A percentile compares a stretch with the other conserved stretches of the same genome.
These are phyloP conservation scores for Irpex sp. DNA, from an alignment of 1,284 basidiomycete genomes.

Conservation along the genomic window DNA sequence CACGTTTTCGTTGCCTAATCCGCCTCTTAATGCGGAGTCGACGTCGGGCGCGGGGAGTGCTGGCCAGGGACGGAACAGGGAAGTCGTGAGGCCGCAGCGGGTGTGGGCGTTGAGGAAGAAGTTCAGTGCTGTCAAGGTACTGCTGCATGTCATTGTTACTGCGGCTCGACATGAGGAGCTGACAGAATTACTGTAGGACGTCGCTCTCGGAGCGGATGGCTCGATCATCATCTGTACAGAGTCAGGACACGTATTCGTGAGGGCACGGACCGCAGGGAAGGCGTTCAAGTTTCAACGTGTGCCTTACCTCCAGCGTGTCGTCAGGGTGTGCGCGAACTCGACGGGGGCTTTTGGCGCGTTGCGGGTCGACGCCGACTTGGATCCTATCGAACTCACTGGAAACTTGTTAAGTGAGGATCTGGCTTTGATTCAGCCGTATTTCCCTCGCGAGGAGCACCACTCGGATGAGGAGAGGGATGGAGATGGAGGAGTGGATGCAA, in stretches of 20 bases:
- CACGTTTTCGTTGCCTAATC: constrained; percentile 59
- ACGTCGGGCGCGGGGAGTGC: constrained; percentile 20
- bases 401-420: constrained; percentile 67
- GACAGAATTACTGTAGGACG: constrained; percentile 46
- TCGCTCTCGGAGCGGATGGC: constrained; percentile 86
- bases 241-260: constrained; percentile 91
- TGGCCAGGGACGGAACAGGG: constrained; percentile 23
- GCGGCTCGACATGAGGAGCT: too few relatives aligned
- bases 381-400: constrained; percentile 55
- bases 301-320: constrained; percentile 80
- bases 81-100: constrained; percentile 75
- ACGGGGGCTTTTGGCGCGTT: constrained; percentile 89
- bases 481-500: neutral
- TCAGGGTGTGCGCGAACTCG: constrained; percentile 81
- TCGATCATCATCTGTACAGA: constrained; percentile 90
- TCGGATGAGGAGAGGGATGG: neutral
- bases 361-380: constrained; percentile 47
- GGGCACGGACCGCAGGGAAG: constrained; percentile 59
- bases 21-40: constrained; percentile 18
- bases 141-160: too few relatives aligned
- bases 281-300: constrained; percentile 80
- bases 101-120: constrained; percentile 87
- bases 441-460: neutral
- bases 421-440: constrained; percentile 55
- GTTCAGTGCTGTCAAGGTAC: constrained; percentile 76